A percentile compares a stretch with the other conserved stretches of the same genome.
Conservation (phyloP, 176 grass and related monocot genomes). For the Rhynchospora tenuis region DNA sequence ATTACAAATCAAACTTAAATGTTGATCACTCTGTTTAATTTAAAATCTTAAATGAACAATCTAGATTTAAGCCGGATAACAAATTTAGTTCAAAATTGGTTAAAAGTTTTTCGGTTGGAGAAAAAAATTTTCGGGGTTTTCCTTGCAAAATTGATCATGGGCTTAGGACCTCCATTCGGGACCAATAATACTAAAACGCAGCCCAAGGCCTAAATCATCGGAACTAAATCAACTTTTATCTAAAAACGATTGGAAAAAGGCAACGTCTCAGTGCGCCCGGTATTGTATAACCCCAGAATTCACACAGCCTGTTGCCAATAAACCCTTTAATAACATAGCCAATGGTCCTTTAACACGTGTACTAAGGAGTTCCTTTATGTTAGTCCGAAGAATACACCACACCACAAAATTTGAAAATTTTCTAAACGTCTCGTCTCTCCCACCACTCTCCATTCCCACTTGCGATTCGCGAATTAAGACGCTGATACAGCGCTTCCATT, state of each 20-base stretch:
- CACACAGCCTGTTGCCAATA: neutral
- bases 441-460: neutral
- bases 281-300: neutral
- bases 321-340: neutral
- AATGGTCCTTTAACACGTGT: neutral
- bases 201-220: neutral
- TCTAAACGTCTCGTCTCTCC: neutral
- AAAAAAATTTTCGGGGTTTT: neutral
- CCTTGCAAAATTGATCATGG: neutral
- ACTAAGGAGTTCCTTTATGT: neutral
- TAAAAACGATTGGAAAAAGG: neutral
- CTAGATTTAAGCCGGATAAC: too few relatives aligned
- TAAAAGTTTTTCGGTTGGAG: neutral
- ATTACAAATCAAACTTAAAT: too few relatives aligned
- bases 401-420: conserved; percentile 1
- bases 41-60: too few relatives aligned
- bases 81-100: too few relatives aligned
- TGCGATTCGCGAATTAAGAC: neutral
- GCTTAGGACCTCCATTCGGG: neutral
- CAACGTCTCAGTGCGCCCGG: neutral
- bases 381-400: neutral
- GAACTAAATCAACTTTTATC: too few relatives aligned
- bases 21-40: too few relatives aligned
- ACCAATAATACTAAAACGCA: neutral
- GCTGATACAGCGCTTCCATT: neutral